Evolutionary conservation across 768 basidiomycete genomes (phyloP), one percentile per base, ranked within the genome.

Genomic region (Amanita thiersii): DNA sequence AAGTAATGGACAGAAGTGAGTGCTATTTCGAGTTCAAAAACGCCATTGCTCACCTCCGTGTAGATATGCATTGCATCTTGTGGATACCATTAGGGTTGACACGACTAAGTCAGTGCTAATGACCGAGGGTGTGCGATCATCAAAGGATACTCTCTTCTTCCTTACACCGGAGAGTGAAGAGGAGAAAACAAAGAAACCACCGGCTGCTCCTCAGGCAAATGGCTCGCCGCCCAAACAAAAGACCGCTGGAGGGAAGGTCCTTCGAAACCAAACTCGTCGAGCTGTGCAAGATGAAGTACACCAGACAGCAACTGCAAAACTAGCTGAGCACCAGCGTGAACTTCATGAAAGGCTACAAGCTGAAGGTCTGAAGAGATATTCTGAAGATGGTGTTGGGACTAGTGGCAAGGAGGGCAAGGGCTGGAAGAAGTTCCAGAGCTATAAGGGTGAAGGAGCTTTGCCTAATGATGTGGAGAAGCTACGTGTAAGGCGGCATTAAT

Each of bases 361-460:
- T 1, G 83, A 84, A 31, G 96, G 94, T 11, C 54, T 97, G 29
- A 75, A 82, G 45, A 83, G 77, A 55, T 96, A 79, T 57, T 85
- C 87, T 1, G 87, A 88, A 52, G 85, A 82, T 42, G 87, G 82
- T 5, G 81, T 75, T 24, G 86, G 77, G 0, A 65, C 68, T 15
- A 75, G 74, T 30, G 84, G 82, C 10, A 90, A 88, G 51, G 83
- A 92, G 54, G 89, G 88, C 26, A 97, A 98, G 59, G 77, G 80
- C 10, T 93, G 92, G 85, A 94, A 93, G 59, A 78, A 81, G 47
- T 98, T 94, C 67, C 90, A 90, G 65, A 94, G 91, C 52, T 99
- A 97, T 63, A 91, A 91, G 62, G 86, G 93, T 24, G 94, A 99
- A 55, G 87, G 73, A 10, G 93, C 83, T 37, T 60, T 98, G 24